Evolutionary conservation across 345 rosid species (phyloP), one percentile per base, ranked within the genome.

Genomic region (Eucalyptus pauciflora): DNA sequence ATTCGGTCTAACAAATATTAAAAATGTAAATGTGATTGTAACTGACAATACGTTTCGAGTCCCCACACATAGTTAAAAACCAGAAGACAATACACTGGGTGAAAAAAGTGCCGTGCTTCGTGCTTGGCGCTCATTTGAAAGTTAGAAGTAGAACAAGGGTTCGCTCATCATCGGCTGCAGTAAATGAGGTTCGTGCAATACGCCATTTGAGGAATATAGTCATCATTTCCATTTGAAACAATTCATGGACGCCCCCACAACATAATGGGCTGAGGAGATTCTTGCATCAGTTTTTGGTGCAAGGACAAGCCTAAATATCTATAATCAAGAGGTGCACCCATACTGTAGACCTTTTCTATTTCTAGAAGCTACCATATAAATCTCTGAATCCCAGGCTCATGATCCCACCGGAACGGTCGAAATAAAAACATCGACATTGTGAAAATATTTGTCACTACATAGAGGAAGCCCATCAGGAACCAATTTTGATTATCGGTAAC

Each of bases 341-440:
- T 37, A 41, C 14, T 76, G 48, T 76, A 76, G 85, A 76, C 48
- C 48, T 41, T 76, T 76, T 20, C 85, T 41, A 76, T 76, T 76
- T 41, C 85, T 41, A 76, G 29, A 76, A 7, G 86, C 93, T 96
- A 98, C 99, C 99, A 98, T 88, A 96, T 96, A 91, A 98, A 98
- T 92, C 99, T 95, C 90, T 98, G 99, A 90, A 93, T 85, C 86
- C 99, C 97, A 27, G 95, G 94, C 41, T 98, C 99, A 87, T 95
- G 97, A 92, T 92, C 92, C 99, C 99, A 97, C 83, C 90, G 90
- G 87, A 98, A 98, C 4, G 98, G 96, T 85, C 92, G 92, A 86
- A 93, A 94, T 94, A 98, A 94, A 95, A 97, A 97, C 96, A 96
- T 93, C 8, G 64, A 86, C 97, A 96, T 91, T 2, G 99, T 96